These are phyloP conservation scores for Macrophomina phaseolina DNA, from an alignment of 2,329 filamentous ascomycete genomes.

Conservation along the genomic window DNA sequence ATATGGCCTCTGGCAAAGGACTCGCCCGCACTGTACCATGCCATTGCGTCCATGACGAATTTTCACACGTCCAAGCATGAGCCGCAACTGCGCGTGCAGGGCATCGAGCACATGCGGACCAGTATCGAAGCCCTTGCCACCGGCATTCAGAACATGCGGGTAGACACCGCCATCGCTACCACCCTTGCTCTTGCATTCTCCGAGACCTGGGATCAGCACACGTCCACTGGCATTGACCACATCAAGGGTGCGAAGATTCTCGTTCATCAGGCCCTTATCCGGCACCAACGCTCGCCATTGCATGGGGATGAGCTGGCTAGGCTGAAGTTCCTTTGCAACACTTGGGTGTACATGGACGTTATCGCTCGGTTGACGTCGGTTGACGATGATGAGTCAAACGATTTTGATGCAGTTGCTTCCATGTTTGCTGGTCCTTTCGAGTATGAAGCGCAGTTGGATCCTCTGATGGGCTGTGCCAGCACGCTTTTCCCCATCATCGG, in stretches of 20 bases:
- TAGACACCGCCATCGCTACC: constrained; percentile 71
- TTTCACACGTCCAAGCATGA: constrained; percentile 69
- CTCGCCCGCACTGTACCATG: constrained; percentile 70
- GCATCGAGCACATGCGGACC: constrained; percentile 71
- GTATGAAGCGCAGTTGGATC: constrained; percentile 65
- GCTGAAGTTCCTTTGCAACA: constrained; percentile 71
- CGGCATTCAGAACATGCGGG: constrained; percentile 67
- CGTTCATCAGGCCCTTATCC: constrained; percentile 63
- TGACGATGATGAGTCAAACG: constrained; percentile 61
- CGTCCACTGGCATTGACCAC: constrained; percentile 71
- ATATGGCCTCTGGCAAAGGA: constrained; percentile 72
- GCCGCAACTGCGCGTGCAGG: constrained; percentile 63
- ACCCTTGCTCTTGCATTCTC: constrained; percentile 71
- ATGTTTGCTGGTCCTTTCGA: constrained; percentile 40
- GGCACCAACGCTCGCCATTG: constrained; percentile 50
- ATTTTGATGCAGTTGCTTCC: constrained; percentile 53
- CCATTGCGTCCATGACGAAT: constrained; percentile 70
- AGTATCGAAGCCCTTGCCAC: constrained; percentile 65
- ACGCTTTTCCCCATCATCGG: constrained; percentile 73
- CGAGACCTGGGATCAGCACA: constrained; percentile 74
- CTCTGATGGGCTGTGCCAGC: constrained; percentile 71
- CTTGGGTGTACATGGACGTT: constrained; percentile 76
- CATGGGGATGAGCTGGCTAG: constrained; percentile 55
- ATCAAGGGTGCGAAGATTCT: constrained; percentile 70
- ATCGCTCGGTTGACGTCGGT: constrained; percentile 70